Evolutionary conservation across 257 asterid genomes (phyloP), one percentile per base, ranked within the genome.

Genomic region (Solanum chiquidenum): DNA sequence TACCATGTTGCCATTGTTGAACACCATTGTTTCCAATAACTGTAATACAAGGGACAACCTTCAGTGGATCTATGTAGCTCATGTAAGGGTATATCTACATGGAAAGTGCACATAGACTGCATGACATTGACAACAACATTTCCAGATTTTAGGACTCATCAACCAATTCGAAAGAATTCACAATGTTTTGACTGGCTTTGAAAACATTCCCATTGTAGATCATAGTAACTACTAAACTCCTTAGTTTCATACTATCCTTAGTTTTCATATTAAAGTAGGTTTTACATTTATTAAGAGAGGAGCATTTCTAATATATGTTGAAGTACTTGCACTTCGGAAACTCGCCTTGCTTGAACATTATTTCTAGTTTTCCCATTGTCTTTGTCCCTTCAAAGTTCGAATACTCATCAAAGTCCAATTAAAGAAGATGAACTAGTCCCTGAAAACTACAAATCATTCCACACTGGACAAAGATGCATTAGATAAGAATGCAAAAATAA

Each of bases 1-100:
- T 92, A 95, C 99, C 98, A 87, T 91, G 86, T 90, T 97, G 95
- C 98, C 98, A 97, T 62, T 94, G 94, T 85, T 86, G 94, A 58
- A 91, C 88, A 85, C 99, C 99, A 83, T 93, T 97, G 90, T 91
- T 93, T 89, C 98, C 98, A 90, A 95, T 85, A 89, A 92, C 98
- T 87, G 98, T 95, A 88, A 95, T 95, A 88, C 98, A 95, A 52
- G 98, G 99, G 88, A 86, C 92, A 86, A 93, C 86, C 87, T 88
- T 93, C 86, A 93, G 98, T 52, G 97, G 98, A 88, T 95, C 99
- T 97, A 88, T 89, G 87, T 86, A 87, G 86, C 69, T 89, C 87
- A 91, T 92, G 93, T 83, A 94, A 94, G 95, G 96, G 86, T 12
- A 66, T 35, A 35, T 35, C 38, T 35, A 35, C 38, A 35, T 35